Evolutionary conservation across 257 asterid genomes (phyloP), one percentile per base, ranked within the genome.

Genomic region (Cruciata laevipes): DNA sequence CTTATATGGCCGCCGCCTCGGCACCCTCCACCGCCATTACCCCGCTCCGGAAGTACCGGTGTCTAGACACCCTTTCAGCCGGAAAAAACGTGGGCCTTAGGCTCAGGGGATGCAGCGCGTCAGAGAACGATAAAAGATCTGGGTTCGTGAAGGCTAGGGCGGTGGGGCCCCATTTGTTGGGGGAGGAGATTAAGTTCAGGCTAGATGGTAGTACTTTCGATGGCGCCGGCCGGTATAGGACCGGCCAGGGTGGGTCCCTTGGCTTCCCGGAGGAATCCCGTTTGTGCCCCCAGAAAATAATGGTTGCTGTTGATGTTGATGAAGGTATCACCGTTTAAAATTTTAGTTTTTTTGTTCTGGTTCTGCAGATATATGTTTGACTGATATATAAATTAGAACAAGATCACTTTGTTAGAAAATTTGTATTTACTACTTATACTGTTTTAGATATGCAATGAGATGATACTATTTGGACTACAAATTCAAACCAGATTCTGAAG

Each of bases 241-340:
- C 53, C 24, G 71, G 66, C 18, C 65, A 79, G 25, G 86, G 86
- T 53, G 80, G 65, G 61, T 71, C 40, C n/a, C 63, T 74, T 9
- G 79, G 79, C 52, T 67, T 73, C 68, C 63, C 66, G 1, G 73
- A 63, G 23, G 75, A 63, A 35, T 77, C 73, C 60, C 72, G 53
- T 37, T 73, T 44, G 27, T 62, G 69, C 31, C 76, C 74, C 27
- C 80, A 85, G 74, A 84, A 76, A 75, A 55, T 82, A 78, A 75
- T 76, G 78, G 80, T 89, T 16, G 96, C 96, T 11, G 96, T 89
- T 76, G 96, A 89, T 79, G 90, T 89, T 55, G 98, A 89, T 79
- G 98, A 92, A 76, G 96, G 97, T 89, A 85, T 21, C 51, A 23
- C 25, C 8, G 17, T 53, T n/a, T n/a, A 4, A 21, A 21, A 18